Percentiles rank a stretch among this genome's conserved stretches.
These are phyloP conservation scores for Knufia petricola DNA, from an alignment of 2,329 filamentous ascomycete species.

Conservation along the genomic window DNA sequence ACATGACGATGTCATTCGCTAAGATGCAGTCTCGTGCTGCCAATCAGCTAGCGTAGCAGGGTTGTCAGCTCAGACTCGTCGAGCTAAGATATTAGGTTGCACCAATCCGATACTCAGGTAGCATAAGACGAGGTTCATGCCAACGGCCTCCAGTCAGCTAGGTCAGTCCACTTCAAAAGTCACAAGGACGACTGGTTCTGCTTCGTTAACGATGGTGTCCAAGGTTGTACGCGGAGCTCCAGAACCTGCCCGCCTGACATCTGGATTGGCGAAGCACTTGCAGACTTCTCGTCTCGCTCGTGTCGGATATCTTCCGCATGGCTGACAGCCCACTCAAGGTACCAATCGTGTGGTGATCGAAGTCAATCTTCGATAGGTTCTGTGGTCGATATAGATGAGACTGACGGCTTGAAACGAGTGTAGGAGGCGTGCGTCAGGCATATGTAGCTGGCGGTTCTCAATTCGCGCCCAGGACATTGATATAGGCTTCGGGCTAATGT, in stretches of 20 bases:
- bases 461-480: neutral
- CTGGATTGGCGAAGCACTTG: slow-evolving; percentile 9
- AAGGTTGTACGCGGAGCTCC: slow-evolving; percentile 5
- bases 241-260: slow-evolving; percentile 15
- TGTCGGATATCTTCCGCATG: slow-evolving; percentile 8
- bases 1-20: slow-evolving; percentile 5
- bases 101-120: slow-evolving; percentile 4
- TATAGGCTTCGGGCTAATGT: neutral
- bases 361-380: slow-evolving; percentile 10
- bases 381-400: neutral
- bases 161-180: slow-evolving; percentile 17
- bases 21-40: neutral
- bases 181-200: slow-evolving; percentile 20
- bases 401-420: neutral
- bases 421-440: neutral
- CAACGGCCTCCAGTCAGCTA: slow-evolving; percentile 14
- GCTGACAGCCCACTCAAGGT: slow-evolving; percentile 11
- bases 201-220: slow-evolving; percentile 8
- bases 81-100: slow-evolving; percentile 1
- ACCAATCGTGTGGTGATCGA: slow-evolving; percentile 17
- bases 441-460: neutral
- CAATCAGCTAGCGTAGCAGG: slow-evolving; percentile 19
- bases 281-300: slow-evolving; percentile 7
- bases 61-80: slow-evolving; percentile 10
- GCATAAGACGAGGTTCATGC: slow-evolving; percentile 11